phyloP scores from a whole-genome alignment of 2,329 filamentous ascomycete species.

The Pyricularia pennisetigena region DNA sequence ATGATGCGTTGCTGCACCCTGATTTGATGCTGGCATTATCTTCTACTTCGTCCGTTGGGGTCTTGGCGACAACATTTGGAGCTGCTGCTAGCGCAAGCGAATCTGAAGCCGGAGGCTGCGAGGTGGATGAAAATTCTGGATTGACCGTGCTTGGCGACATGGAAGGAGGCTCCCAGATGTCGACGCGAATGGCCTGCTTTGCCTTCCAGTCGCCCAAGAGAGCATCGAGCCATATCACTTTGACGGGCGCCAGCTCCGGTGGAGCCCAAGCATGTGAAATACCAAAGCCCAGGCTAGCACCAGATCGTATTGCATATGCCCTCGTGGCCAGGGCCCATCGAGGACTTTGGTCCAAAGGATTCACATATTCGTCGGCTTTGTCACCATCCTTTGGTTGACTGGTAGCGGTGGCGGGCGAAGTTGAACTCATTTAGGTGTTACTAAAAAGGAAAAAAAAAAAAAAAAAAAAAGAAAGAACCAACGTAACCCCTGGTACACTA shows the following conservation, averaged over 20 bases:
- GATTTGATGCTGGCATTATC: neutral
- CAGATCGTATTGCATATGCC: constrained; percentile 13
- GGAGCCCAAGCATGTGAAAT: constrained; percentile 7
- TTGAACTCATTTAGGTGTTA: neutral
- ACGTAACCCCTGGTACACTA: neutral
- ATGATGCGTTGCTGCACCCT: neutral
- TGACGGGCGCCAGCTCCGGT: constrained; percentile 8
- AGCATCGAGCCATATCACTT: constrained; percentile 17
- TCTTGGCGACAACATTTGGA: neutral
- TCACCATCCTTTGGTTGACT: neutral
- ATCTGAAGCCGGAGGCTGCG: neutral
- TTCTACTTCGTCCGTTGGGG: neutral
- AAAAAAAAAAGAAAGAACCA: too few species aligned
- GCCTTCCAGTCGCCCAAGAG: constrained; percentile 14
- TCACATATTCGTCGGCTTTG: constrained; percentile 12
- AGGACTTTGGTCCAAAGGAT: constrained; percentile 13
- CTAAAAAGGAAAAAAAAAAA: neutral
- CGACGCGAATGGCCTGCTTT: constrained; percentile 13
- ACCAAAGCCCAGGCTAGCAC: constrained; percentile 14
- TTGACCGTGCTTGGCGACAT: neutral
- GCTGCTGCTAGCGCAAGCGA: neutral
- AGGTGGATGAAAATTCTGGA: neutral
- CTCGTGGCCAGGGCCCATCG: constrained; percentile 17
- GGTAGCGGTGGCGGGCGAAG: neutral
- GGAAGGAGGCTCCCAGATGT: constrained; percentile 10